Evolutionary conservation across 768 basidiomycete genomes (phyloP), one percentile per base, ranked within the genome.

Genomic region (Russula dissimulans): DNA sequence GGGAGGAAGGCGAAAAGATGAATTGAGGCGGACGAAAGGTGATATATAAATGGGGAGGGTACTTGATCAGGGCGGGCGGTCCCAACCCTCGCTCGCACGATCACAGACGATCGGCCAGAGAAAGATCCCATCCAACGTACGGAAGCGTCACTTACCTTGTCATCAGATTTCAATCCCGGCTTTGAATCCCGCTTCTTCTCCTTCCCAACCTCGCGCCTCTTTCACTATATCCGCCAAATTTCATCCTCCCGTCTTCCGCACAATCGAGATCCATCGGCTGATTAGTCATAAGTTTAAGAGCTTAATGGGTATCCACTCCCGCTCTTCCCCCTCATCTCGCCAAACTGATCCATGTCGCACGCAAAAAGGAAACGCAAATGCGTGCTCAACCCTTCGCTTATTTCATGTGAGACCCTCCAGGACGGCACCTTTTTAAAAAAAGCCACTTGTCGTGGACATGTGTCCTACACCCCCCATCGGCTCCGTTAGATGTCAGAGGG

Each of bases 171-270:
- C 61, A 59, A 65, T 65, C 58, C 62, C 63, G 57, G 57, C 62
- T 64, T 53, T 64, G 61, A 63, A 63, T 54, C 61, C 61, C 55
- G 61, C 61, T 72, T 72, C 72, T 71, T 75, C 70, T 71, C 74
- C 72, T 78, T 73, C 75, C 75, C 74, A 75, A 73, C 79, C 81
- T 79, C 79, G 79, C 81, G 79, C 81, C 80, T 81, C 76, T 76
- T 55, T 62, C 61, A 64, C 62, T 60, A 61, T 62, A 56, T 61
- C 63, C 60, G 63, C 63, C 60, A 62, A 62, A 64, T 64, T 64
- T 79, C 78, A 76, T 70, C 69, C 60, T 71, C 69, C 73, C 76
- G 74, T 74, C 69, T 71, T 73, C 72, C 69, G 71, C 70, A 62
- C 63, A 69, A 79, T 73, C 74, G 68, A 74, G 74, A 76, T 77